phyloP scores from a whole-genome alignment of 441 rosid genomes.

The Adansonia madagascariensis region DNA sequence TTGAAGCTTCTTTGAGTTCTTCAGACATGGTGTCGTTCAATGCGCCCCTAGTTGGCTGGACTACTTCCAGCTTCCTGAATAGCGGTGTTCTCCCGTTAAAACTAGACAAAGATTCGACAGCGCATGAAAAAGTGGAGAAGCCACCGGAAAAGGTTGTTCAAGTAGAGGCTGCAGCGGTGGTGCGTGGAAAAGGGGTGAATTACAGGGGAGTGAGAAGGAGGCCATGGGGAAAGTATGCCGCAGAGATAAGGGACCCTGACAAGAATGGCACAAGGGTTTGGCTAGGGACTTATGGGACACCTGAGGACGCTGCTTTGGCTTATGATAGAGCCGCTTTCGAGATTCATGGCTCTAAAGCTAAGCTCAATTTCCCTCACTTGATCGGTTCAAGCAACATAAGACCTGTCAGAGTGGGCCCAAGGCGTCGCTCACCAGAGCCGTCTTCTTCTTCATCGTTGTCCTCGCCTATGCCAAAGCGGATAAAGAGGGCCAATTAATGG shows the following conservation, averaged over 20 bases:
- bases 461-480: conserved; percentile 12
- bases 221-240: too few relatives aligned
- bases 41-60: background rate
- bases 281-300: conserved; percentile 57
- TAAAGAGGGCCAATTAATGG: background rate
- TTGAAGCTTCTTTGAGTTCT: background rate
- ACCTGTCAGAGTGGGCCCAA: conserved; percentile 36
- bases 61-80: background rate
- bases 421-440: conserved; percentile 27
- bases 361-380: conserved; percentile 48
- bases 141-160: background rate
- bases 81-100: background rate
- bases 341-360: conserved; percentile 43
- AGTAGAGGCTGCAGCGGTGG: background rate
- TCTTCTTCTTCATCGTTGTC: conserved; percentile 20
- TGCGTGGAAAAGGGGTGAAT: conserved; percentile 5
- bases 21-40: background rate
- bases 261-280: conserved; percentile 55
- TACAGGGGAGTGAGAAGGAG: conserved; percentile 22
- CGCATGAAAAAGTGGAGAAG: background rate
- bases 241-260: conserved; percentile 24
- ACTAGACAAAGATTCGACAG: background rate
- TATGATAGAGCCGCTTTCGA: conserved; percentile 42
- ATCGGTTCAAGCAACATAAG: conserved; percentile 35
- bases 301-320: conserved; percentile 44